phyloP scores from a whole-genome alignment of 768 basidiomycete species.

The Fistulinella prunicolor region DNA sequence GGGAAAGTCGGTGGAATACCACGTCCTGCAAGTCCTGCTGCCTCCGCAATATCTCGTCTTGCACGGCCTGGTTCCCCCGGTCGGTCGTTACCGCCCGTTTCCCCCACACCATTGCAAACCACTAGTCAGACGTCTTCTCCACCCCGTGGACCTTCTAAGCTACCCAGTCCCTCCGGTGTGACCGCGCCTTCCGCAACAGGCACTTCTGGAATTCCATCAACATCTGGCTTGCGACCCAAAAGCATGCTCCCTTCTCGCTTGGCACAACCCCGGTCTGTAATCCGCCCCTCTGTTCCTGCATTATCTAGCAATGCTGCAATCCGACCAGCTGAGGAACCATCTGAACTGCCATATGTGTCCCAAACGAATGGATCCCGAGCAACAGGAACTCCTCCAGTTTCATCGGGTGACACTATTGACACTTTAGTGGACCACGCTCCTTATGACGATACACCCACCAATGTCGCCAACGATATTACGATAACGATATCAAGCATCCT shows the following conservation, averaged over 20 bases:
- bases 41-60: conserved; percentile 38
- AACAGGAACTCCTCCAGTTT: conserved; percentile 14
- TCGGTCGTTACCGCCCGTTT: conserved; percentile 32
- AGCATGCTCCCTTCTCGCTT: conserved; percentile 74
- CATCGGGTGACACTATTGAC: conserved; percentile 30
- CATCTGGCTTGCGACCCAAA: conserved; percentile 51
- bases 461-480: conserved; percentile 57
- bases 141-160: conserved; percentile 39
- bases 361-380: conserved; percentile 15
- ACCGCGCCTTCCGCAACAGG: conserved; percentile 7
- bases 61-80: conserved; percentile 44
- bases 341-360: conserved; percentile 30
- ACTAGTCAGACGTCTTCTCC: conserved; percentile 50
- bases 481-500: conserved; percentile 86
- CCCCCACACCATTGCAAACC: conserved; percentile 37
- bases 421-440: conserved; percentile 32
- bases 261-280: conserved; percentile 53
- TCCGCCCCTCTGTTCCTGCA: conserved; percentile 31
- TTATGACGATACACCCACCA: conserved; percentile 18
- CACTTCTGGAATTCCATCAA: conserved; percentile 29
- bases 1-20: conserved; percentile 43
- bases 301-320: conserved; percentile 23
- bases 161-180: conserved; percentile 33
- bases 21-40: conserved; percentile 49
- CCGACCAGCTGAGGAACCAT: conserved; percentile 26